Evolutionary conservation across 75 land plant species (phyloP), one percentile per base, ranked within the genome.

Genomic region (Cryptomeria japonica): DNA sequence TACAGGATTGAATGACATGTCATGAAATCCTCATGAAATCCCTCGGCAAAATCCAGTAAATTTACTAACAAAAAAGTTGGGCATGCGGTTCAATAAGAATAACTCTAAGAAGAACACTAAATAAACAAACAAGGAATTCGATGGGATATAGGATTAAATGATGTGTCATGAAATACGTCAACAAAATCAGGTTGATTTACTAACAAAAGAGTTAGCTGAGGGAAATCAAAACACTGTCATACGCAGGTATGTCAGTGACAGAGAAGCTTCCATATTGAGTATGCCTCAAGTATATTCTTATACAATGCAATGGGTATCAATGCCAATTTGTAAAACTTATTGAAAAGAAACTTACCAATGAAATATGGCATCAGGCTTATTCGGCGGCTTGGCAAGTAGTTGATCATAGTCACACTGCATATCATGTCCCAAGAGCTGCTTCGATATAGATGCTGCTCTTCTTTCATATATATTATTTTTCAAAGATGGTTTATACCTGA

Each of bases 321-420:
- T 28, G 56, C 19, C 42, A 41, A 34, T 31, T 46, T 46, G 22
- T 46, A 41, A 19, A 84, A 47, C n/a, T 25, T 22, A 22, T 25
- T 36, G 46, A 11, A 37, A 44, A 51, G 31, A 56, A 42, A 87
- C 89, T 89, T 41, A 90, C 93, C 93, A 92, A 37, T 91, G 85
- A 64, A 92, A 92, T 44, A 87, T 89, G 0, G 89, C 93, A 80
- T 92, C 93, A 18, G 92, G 89, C 87, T 88, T 90, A 56, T 91
- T 92, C 22, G 93, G 93, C 51, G 93, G 88, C 86, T 92, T 92
- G 32, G 92, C 92, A 68, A 92, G 93, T 12, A 92, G 82, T 44
- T 92, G 93, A 84, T 92, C 93, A 88, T 92, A 92, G 56, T 92
- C 93, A 44, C 88, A 85, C 28, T 78, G 68, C 93, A 92, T 90